These are phyloP conservation scores for Aphelidium insulamus DNA, from an alignment of 371 early-diverging fungal species.

Conservation along the genomic window DNA sequence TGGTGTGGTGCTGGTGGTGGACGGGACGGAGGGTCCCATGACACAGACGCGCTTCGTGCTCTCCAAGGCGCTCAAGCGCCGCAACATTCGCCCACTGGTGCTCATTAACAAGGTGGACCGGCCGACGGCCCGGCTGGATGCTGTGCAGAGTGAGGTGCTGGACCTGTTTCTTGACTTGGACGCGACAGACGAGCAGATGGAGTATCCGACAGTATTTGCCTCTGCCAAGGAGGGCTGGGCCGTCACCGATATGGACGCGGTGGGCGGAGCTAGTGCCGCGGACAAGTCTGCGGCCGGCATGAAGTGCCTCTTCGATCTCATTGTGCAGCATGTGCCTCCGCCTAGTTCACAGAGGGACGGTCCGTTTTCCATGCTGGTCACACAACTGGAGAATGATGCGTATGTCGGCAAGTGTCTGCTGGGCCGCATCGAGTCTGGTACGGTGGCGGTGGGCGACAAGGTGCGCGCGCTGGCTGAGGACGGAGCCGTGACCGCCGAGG, in stretches of 20 bases:
- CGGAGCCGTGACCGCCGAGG: constrained; percentile 22
- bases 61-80: constrained; percentile 34
- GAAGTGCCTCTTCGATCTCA: constrained; percentile 37
- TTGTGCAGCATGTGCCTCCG: constrained; percentile 32
- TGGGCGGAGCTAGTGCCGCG: constrained; percentile 6
- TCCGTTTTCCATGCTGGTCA: constrained; percentile 53
- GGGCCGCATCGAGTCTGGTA: constrained; percentile 40
- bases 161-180: constrained; percentile 48
- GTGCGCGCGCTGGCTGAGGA: constrained; percentile 41
- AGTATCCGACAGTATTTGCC: constrained; percentile 42
- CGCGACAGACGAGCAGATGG: constrained; percentile 45
- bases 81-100: constrained; percentile 38
- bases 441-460: constrained; percentile 33
- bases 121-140: constrained; percentile 36
- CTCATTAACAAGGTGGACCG: constrained; percentile 61
- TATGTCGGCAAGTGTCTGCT: constrained; percentile 53
- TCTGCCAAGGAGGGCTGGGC: constrained; percentile 67
- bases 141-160: constrained; percentile 44
- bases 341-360: constrained; percentile 28
- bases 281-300: too few relatives aligned
- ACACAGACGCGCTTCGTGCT: constrained; percentile 64
- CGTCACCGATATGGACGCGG: constrained; percentile 15
- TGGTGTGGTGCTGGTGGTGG: constrained; percentile 52
- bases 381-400: constrained; percentile 48
- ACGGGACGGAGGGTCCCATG: constrained; percentile 62